Evolutionary conservation across 1,284 basidiomycete species (phyloP).

Genomic region (Ustilago trichophora): DNA sequence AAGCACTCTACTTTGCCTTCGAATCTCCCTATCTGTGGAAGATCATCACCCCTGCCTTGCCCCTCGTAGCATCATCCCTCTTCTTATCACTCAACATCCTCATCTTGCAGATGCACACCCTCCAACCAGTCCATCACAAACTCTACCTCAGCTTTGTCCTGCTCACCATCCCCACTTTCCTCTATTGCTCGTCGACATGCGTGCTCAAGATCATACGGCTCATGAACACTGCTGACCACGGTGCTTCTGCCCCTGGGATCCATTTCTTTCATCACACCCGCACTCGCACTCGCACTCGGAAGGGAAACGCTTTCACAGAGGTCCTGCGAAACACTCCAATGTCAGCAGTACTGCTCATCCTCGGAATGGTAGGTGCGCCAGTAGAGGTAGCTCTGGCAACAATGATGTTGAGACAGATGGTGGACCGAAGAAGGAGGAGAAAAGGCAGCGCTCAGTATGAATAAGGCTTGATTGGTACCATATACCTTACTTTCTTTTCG

Average conservation of each 20-base stretch:
- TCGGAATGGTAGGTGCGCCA: not conserved
- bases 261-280: conserved; percentile 29
- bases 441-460: too few species aligned
- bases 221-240: too few species aligned
- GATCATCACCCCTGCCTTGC: conserved; percentile 10
- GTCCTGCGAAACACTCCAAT: conserved; percentile 18
- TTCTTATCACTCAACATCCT: conserved; percentile 18
- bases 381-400: too few species aligned
- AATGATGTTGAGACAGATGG: too few species aligned
- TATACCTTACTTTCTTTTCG: too few species aligned
- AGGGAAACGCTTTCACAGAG: not conserved
- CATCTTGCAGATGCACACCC: not conserved
- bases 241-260: conserved; percentile 15
- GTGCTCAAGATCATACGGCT: conserved; percentile 4
- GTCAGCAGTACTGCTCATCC: not conserved
- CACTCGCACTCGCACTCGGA: not conserved
- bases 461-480: too few species aligned
- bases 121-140: not conserved
- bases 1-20: conserved; percentile 22
- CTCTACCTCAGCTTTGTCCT: not conserved
- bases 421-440: too few species aligned
- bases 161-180: not conserved
- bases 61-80: conserved; percentile 4
- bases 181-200: conserved; percentile 7
- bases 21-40: conserved; percentile 19